Evolutionary conservation across 805 yeast species (phyloP), one percentile per base, ranked within the genome.

Genomic region (Nakazawaea wickerhamii): DNA sequence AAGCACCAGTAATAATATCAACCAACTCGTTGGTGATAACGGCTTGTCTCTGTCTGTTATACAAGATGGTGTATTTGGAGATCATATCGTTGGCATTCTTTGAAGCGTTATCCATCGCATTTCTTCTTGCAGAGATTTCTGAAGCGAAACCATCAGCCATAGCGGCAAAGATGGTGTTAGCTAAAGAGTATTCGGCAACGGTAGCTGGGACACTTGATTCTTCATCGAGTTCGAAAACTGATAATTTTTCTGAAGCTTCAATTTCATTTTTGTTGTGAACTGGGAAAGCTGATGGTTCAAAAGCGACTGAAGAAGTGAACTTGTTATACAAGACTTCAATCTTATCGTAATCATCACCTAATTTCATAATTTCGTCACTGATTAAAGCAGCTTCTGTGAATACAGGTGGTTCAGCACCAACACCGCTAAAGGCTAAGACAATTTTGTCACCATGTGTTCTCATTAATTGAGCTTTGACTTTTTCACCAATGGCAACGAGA

Each of bases 11-110:
- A 69, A 93, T 91, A 63, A 93, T 93, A 74, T 93, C 99, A 63
- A 93, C 99, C 81, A 93, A 77, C 78, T 93, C 99, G 81, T 93
- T 93, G 71, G 98, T 90, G 63, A 91, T 91, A 64, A 90, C 96
- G 55, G 97, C 96, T 79, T 93, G 99, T 78, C 97, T 88, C 62
- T 97, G 84, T 81, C 99, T 91, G 90, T 93, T 93, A 75, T 93
- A 93, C 71, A 93, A 81, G 68, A 93, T 93, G 55, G 98, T 84
- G 84, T 86, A 91, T 64, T 79, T 84, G 73, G 78, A 81, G 65
- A 93, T 93, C 98, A 93, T 93, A 60, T 93, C 99, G 73, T 95
- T 96, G 51, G 99, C 99, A 66, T 91, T 91, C 93, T 93, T 91
- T 56, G 97, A 89, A 50, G 99, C 99, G 64, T 93, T 93, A 73